Evolutionary conservation across 495 filamentous ascomycete species (phyloP).

Genomic region (Xylaria curta): DNA sequence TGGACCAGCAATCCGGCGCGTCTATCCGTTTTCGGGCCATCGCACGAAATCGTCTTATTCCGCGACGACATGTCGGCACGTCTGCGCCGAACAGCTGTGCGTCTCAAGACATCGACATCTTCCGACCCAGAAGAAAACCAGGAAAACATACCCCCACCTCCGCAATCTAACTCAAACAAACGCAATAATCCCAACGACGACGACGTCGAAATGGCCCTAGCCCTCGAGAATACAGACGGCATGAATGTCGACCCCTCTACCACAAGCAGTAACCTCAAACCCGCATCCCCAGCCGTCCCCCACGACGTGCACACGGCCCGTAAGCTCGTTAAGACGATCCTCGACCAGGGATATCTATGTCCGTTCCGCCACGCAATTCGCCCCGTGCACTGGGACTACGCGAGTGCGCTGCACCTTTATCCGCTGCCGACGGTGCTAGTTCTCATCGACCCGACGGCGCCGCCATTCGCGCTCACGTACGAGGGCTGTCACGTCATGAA

Average conservation of each 20-base stretch:
- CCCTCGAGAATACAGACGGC: conserved; percentile 35
- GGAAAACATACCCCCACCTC: conserved; percentile 34
- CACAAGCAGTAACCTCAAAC: conserved; percentile 20
- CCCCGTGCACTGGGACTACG: conserved; percentile 89
- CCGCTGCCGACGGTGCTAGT: conserved; percentile 85
- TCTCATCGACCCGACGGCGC: conserved; percentile 78
- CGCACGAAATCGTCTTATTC: conserved; percentile 83
- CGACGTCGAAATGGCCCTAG: conserved; percentile 46
- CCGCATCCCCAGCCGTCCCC: conserved; percentile 40
- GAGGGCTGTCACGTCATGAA: conserved; percentile 98
- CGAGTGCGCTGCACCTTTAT: conserved; percentile 74
- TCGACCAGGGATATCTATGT: conserved; percentile 89
- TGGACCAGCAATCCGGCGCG: conserved; percentile 89
- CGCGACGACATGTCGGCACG: conserved; percentile 83
- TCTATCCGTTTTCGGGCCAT: conserved; percentile 80
- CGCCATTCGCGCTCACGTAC: conserved; percentile 84
- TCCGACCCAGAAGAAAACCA: conserved; percentile 39
- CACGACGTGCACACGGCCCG: conserved; percentile 68
- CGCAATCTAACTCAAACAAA: conserved; percentile 18
- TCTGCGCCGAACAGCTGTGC: conserved; percentile 74
- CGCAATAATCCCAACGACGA: conserved; percentile 30
- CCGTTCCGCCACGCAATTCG: conserved; percentile 80
- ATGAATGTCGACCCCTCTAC: conserved; percentile 56
- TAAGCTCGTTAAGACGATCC: conserved; percentile 85
- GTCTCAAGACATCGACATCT: conserved; percentile 50